Conservation (phyloP, 768 basidiomycete species). For the Hirschioporus abietinus region DNA sequence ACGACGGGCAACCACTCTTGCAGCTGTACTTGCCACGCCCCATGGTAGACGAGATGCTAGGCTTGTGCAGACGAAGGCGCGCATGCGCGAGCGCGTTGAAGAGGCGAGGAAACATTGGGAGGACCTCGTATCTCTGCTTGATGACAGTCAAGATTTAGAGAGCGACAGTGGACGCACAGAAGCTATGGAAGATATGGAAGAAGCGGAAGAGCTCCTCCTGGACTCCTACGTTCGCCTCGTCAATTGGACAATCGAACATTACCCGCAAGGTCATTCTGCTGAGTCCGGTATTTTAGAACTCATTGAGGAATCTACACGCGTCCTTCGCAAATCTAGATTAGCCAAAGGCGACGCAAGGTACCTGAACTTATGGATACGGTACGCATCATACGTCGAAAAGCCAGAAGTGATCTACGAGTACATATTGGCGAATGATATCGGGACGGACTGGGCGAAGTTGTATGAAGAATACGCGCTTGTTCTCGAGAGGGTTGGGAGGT, state of each 20-base stretch:
- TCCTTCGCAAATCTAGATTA: constrained; percentile 70
- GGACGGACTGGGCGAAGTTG: constrained; percentile 68
- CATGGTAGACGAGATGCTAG: constrained; percentile 71
- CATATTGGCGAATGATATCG: constrained; percentile 87
- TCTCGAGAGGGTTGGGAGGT: constrained; percentile 82
- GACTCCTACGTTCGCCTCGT: constrained; percentile 85
- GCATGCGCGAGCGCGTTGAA: constrained; percentile 68
- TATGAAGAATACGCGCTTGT: constrained; percentile 92
- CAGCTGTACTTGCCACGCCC: constrained; percentile 68
- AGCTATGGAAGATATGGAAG: constrained; percentile 51
- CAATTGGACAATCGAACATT: constrained; percentile 90
- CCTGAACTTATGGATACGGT: constrained; percentile 90
- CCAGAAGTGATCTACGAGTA: constrained; percentile 87
- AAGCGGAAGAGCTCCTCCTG: constrained; percentile 75
- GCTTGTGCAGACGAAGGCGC: constrained; percentile 56
- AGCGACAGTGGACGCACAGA: neutral
- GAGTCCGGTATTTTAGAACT: constrained; percentile 90
- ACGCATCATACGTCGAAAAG: constrained; percentile 88
- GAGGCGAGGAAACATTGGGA: constrained; percentile 31
- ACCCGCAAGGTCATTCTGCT: constrained; percentile 86
- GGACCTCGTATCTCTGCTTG: neutral
- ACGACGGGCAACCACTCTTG: constrained; percentile 73
- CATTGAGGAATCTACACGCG: constrained; percentile 85
- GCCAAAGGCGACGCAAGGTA: constrained; percentile 76
- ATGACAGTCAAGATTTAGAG: neutral